Evolutionary conservation across 2,329 filamentous ascomycete genomes (phyloP), one percentile per base, ranked within the genome.

Genomic region (Pseudopyrenochaeta lycopersici): DNA sequence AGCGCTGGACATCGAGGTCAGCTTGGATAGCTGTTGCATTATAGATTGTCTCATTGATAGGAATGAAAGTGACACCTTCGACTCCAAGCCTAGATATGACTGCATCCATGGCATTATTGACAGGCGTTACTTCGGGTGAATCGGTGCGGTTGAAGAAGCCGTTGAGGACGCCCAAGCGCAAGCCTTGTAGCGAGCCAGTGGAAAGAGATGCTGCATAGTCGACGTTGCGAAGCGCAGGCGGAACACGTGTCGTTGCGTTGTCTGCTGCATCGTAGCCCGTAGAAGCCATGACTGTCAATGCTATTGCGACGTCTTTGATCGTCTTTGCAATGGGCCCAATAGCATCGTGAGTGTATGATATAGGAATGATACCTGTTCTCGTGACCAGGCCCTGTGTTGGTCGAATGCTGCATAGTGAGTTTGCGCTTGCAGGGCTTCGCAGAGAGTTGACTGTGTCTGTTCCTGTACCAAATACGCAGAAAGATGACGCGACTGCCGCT

Each of bases 381-480:
- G 80, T 80, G 12, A 87, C 74, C n/a, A 83, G 62, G 0, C 84
- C 84, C 27, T 77, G 67, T 0, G 83, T 85, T 2, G 86, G 86
- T 18, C 86, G 76, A 47, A 87, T 79, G 56, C 85, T 86, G 57
- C 85, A 85, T 17, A 88, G 73, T 11, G 80, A 81, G 56, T 86
- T 87, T 2, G 85, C 85, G 38, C 82, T 85, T 11, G 86, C 86
- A 0, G 86, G 86, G 48, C 82, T 87, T 27, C 71, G 59, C 7
- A 88, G 72, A 6, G 83, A 86, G 64, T 89, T 89, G 46, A 88
- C 83, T 0, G 85, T 86, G 59, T 88, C 84, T 1, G 83, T 85
- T 0, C 85, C 85, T 9, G 83, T 84, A 0, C 82, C 85, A 2
- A 86, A 77, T 0, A 89, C 78, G 1, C 82, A 84, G 50, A 89